A percentile compares a stretch with the other conserved stretches of the same genome.
phyloP scores from a whole-genome alignment of 768 basidiomycete genomes.

The Lanmaoa pseudosensibilis region DNA sequence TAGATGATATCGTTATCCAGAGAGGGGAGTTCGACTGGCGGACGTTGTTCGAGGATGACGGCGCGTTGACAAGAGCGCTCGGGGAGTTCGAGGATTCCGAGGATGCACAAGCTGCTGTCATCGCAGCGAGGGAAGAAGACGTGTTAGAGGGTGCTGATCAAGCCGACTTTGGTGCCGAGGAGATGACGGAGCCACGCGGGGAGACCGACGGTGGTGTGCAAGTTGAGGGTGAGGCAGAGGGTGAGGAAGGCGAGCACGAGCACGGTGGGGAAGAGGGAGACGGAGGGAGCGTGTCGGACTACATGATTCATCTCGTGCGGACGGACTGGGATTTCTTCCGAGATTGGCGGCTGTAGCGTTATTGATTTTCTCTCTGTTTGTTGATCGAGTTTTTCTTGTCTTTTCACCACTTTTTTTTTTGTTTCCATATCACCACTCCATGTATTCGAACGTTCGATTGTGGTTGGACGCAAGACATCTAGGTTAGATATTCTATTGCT shows the following conservation, averaged over 20 bases:
- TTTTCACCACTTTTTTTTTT: not conserved
- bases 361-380: not conserved
- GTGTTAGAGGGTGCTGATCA: conserved; percentile 76
- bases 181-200: conserved; percentile 26
- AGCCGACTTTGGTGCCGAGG: conserved; percentile 69
- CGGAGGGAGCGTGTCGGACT: conserved; percentile 77
- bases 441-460: not conserved
- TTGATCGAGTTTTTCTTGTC: too few relatives aligned
- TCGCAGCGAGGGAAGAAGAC: conserved; percentile 74
- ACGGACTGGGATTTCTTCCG: conserved; percentile 67
- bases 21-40: conserved; percentile 96
- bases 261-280: conserved; percentile 47
- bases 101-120: conserved; percentile 76
- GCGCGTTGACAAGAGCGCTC: conserved; percentile 68
- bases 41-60: conserved; percentile 65
- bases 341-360: conserved; percentile 60
- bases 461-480: not conserved
- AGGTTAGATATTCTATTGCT: conserved; percentile 17
- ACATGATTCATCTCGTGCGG: conserved; percentile 73
- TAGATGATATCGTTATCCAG: conserved; percentile 91
- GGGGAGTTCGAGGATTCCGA: conserved; percentile 88
- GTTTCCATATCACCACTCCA: conserved; percentile 7
- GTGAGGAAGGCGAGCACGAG: conserved; percentile 38
- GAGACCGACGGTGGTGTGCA: conserved; percentile 30
- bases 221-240: conserved; percentile 39